Evolutionary conservation across 169 alveolate genomes (phyloP).

Genomic region (Cryptosporidium canis): DNA sequence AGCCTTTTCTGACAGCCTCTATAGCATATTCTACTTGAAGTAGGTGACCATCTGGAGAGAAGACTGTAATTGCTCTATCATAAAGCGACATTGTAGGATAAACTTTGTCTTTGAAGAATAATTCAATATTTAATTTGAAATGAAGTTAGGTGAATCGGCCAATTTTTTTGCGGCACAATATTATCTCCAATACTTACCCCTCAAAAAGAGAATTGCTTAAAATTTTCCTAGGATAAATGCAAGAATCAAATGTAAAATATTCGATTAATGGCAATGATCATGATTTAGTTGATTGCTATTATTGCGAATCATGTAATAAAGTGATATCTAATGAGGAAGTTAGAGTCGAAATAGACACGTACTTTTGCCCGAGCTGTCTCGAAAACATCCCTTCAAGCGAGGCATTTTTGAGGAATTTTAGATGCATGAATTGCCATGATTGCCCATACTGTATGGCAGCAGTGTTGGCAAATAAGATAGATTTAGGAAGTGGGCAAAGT

Average conservation of each 20-base stretch:
- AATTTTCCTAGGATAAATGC: background rate
- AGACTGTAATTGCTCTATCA: conserved; percentile 99
- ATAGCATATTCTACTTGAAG: conserved; percentile 99
- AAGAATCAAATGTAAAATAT: background rate
- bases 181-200: background rate
- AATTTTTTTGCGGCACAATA: background rate
- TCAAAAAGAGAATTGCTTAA: background rate
- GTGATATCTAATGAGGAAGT: conserved; percentile 27
- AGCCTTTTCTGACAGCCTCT: conserved; percentile 97
- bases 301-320: conserved; percentile 63
- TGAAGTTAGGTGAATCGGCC: background rate
- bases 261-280: background rate
- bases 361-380: conserved; percentile 79
- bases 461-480: background rate
- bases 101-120: background rate
- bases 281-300: conserved; percentile 36
- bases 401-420: conserved; percentile 76
- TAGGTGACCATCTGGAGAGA: conserved; percentile 99
- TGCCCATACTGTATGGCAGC: conserved; percentile 78
- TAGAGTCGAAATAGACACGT: conserved; percentile 79
- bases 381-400: conserved; percentile 79
- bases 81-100: conserved; percentile 81
- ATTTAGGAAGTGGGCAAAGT: background rate
- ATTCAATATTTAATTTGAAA: background rate
- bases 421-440: conserved; percentile 75